Conservation (phyloP, 495 filamentous ascomycete species). For the Collariella sp. region DNA sequence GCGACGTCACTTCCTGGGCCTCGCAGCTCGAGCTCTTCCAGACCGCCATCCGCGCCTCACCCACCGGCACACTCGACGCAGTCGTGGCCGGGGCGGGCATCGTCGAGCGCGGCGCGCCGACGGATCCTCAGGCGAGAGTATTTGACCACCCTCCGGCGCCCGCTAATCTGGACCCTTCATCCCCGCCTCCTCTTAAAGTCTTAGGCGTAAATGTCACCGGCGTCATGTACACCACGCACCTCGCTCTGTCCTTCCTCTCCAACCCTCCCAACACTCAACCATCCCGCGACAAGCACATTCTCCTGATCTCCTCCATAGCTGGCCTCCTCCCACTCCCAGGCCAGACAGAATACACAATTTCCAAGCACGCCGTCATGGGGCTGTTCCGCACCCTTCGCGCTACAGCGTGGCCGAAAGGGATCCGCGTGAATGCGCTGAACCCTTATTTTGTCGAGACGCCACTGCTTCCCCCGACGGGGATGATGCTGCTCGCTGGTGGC, state of each 20-base stretch:
- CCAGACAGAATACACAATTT: conserved; percentile 46
- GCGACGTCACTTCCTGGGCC: conserved; percentile 47
- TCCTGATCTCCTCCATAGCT: conserved; percentile 50
- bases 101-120: conserved; percentile 27
- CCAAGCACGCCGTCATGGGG: conserved; percentile 58
- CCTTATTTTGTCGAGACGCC: conserved; percentile 65
- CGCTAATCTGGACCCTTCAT: conserved; percentile 30
- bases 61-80: conserved; percentile 48
- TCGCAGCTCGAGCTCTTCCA: conserved; percentile 55
- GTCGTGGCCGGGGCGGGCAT: conserved; percentile 65
- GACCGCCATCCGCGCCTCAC: conserved; percentile 41
- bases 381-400: conserved; percentile 50
- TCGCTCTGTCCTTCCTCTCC: conserved; percentile 53
- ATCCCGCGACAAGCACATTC: conserved; percentile 36
- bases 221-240: conserved; percentile 54
- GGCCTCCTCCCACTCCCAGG: conserved; percentile 39
- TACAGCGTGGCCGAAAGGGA: conserved; percentile 32
- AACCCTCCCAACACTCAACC: conserved; percentile 21
- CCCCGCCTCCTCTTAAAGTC: conserved; percentile 45
- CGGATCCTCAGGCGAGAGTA: conserved; percentile 14
- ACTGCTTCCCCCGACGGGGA: conserved; percentile 34
- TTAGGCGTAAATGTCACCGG: conserved; percentile 55
- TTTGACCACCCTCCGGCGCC: conserved; percentile 34
- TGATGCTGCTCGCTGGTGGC: conserved; percentile 46
- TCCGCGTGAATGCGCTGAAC: conserved; percentile 52